Percentiles rank a stretch among this genome's conserved stretches.
Conservation (phyloP, 78 protist species). For the Tieghemostelium lacteum region DNA sequence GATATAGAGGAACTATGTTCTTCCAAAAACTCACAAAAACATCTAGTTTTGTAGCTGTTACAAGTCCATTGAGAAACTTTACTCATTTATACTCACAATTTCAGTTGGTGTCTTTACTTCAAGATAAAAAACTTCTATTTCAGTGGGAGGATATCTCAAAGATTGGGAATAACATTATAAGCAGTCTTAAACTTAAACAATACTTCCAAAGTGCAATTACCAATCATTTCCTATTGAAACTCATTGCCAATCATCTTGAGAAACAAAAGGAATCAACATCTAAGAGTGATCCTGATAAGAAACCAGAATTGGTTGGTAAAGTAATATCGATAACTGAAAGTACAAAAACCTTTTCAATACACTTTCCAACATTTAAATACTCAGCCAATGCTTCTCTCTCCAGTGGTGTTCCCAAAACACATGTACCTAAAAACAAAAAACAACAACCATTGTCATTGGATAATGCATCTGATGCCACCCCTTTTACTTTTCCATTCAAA, state of each 20-base stretch:
- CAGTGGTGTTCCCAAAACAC: not conserved
- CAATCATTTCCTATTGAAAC: not conserved
- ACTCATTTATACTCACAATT: conserved; percentile 7
- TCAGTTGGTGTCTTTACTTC: conserved; percentile 8
- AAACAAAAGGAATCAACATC: not conserved
- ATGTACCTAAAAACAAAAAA: too few relatives aligned
- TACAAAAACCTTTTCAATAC: not conserved
- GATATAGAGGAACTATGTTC: not conserved
- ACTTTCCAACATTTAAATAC: not conserved
- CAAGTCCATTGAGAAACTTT: conserved; percentile 23
- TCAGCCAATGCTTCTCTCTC: not conserved
- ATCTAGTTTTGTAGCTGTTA: not conserved
- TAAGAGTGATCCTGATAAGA: not conserved
- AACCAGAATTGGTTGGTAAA: not conserved
- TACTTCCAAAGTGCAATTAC: not conserved
- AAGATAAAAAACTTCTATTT: not conserved
- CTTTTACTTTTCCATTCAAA: not conserved
- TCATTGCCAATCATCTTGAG: not conserved
- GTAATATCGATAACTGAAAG: not conserved
- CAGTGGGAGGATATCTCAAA: not conserved
- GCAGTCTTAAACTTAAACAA: not conserved
- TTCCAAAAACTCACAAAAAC: not conserved
- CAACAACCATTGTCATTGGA: too few relatives aligned
- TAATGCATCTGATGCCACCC: too few relatives aligned
- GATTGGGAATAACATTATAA: not conserved